phyloP scores from a whole-genome alignment of 192 early-diverging fungal species.

The Dimargaris cristalligena region DNA sequence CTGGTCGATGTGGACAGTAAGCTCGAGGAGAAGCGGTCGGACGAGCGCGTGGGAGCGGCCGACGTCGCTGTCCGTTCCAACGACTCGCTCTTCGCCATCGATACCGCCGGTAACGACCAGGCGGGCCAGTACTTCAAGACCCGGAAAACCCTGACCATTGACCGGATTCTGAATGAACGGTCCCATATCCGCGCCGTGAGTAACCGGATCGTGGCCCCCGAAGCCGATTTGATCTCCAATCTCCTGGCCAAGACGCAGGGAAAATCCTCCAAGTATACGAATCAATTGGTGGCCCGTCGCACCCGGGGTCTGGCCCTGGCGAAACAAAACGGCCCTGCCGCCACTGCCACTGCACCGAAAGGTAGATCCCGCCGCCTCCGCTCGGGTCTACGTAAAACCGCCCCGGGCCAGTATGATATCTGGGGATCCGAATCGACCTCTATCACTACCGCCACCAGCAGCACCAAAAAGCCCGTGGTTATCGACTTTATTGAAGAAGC shows the following conservation, averaged over 20 bases:
- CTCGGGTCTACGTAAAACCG: neutral
- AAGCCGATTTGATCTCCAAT: constrained; percentile 16
- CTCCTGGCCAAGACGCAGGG: constrained; percentile 17
- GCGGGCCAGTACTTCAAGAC: constrained; percentile 27
- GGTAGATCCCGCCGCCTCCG: constrained; percentile 13
- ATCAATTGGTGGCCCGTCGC: constrained; percentile 18
- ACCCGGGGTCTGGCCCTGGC: constrained; percentile 8
- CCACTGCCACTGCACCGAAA: too few species aligned
- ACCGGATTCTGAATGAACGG: constrained; percentile 64
- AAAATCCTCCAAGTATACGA: constrained; percentile 13
- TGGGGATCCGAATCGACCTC: too few species aligned
- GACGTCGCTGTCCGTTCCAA: constrained; percentile 10
- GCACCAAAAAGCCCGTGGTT: neutral
- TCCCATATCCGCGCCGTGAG: constrained; percentile 43
- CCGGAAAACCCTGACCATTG: constrained; percentile 47
- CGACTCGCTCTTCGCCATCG: constrained; percentile 49
- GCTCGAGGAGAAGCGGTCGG: constrained; percentile 47
- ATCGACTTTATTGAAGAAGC: constrained; percentile 9
- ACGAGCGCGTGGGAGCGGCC: constrained; percentile 45
- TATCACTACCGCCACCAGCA: too few species aligned
- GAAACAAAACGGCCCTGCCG: constrained; percentile 1
- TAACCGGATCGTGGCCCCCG: constrained; percentile 13
- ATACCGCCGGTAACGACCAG: constrained; percentile 42
- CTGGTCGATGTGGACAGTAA: constrained; percentile 55
- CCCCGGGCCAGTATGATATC: constrained; percentile 15